A percentile compares a stretch with the other conserved stretches of the same genome.
Conservation (phyloP, 139 green algal species). For the Tetratostichococcus sp. region DNA sequence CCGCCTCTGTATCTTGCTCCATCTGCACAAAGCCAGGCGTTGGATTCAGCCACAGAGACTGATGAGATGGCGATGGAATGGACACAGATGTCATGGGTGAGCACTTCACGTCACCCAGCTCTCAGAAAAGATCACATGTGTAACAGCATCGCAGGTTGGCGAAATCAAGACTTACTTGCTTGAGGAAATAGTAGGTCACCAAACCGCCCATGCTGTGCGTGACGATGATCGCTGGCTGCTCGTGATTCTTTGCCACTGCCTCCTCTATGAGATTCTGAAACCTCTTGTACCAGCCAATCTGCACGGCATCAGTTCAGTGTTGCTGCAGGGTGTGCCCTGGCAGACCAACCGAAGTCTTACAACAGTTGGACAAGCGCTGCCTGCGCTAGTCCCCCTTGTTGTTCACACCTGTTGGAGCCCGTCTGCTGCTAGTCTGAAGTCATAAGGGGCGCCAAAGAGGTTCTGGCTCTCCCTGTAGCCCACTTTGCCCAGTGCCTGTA, state of each 20-base stretch:
- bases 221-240: conserved; percentile 18
- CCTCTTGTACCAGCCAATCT: conserved; percentile 21
- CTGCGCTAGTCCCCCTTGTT: too few species aligned
- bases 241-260: conserved; percentile 23
- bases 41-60: too few species aligned
- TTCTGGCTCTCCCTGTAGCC: conserved; percentile 27
- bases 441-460: conserved; percentile 40
- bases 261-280: conserved; percentile 29
- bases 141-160: too few species aligned
- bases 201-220: conserved; percentile 35
- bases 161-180: not conserved
- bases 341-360: too few species aligned
- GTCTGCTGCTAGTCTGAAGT: conserved; percentile 37
- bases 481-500: conserved; percentile 10
- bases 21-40: not conserved
- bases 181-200: conserved; percentile 29
- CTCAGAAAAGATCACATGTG: too few species aligned
- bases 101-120: too few species aligned
- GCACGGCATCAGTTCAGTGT: not conserved
- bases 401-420: conserved; percentile 24
- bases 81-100: too few species aligned
- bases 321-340: too few species aligned
- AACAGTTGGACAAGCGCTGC: too few species aligned
- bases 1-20: not conserved
- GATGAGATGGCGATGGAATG: too few species aligned